Base-by-base conservation (phyloP, 2,329 filamentous ascomycete species). In the Calonectria ilicicola region DNA sequence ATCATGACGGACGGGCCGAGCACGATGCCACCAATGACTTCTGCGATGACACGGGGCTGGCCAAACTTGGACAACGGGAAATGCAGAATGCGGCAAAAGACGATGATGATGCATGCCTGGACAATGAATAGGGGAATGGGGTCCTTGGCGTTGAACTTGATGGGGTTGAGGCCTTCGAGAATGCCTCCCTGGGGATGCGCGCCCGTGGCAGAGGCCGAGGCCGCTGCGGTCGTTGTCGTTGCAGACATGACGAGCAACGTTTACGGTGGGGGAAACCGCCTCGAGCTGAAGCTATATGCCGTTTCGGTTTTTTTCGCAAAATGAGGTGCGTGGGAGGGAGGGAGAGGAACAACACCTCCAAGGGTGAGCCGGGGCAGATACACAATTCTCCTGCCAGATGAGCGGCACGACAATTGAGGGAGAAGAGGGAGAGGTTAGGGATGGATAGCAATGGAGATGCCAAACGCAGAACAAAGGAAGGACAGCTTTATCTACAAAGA, bases 1-100 rank as follows among this genome's bases (percentile, higher is more conserved):
- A 95, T 95, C 91, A 98, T 93, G 26, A 97, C 93, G 0, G 95
- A 97, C 1, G 95, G 95, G 4, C 95, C 95, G 1, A 98, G 89
- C 44, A 98, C 83, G 80, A 97, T 94, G 66, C 94, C 94, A n/a
- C 93, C 94, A 68, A 96, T 91, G 71, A 97, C 94, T 84, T 97
- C 94, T 63, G 94, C 93, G 78, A 97, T 96, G 76, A 97, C 94
- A 58, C 93, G 91, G 74, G 94, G 94, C 81, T 97, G 94, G 69
- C 93, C 91, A 63, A 97, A 88, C 79, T 92, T 93, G 77, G 93
- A 93, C 6, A 96, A 89, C 12, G 94, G 94, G 85, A 90, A 95
- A 81, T 96, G 93, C 23, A 96, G 80, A 14, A 85, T 70, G 65
- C 87, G 84, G 63, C 87, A 89, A 62, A 88, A 84, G 44, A 89